These are phyloP conservation scores for Elongisporangium anandrum DNA, from an alignment of 352 stramenopile genomes.

Conservation along the genomic window DNA sequence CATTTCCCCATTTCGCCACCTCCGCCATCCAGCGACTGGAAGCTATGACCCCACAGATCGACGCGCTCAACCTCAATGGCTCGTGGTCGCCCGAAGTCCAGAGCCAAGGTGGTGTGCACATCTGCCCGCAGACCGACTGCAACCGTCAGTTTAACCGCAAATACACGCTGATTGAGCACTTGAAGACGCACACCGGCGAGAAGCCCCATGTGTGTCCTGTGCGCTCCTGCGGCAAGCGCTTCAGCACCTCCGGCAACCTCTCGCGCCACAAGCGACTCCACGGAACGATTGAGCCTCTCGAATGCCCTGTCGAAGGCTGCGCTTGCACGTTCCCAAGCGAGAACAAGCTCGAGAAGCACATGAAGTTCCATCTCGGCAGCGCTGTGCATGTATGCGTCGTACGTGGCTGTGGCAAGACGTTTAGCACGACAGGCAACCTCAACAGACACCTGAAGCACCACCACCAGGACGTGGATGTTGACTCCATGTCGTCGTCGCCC, in stretches of 20 bases:
- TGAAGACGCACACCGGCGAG: constrained; percentile 36
- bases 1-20: neutral
- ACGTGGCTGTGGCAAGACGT: constrained; percentile 43
- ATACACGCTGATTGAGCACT: constrained; percentile 31
- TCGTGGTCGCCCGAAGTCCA: neutral
- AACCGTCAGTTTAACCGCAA: constrained; percentile 16
- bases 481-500: constrained; percentile 10
- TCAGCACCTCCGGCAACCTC: constrained; percentile 38
- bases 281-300: constrained; percentile 17
- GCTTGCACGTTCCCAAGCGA: constrained; percentile 19
- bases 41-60: neutral
- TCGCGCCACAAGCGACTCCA: constrained; percentile 37
- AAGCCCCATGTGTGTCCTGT: constrained; percentile 33
- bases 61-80: neutral
- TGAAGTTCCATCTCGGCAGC: constrained; percentile 35
- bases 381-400: constrained; percentile 34
- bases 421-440: constrained; percentile 60
- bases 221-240: constrained; percentile 29
- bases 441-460: constrained; percentile 47
- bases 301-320: constrained; percentile 21
- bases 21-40: neutral
- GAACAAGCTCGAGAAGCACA: constrained; percentile 31
- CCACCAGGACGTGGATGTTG: constrained; percentile 20
- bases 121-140: constrained; percentile 12
- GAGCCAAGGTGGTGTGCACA: constrained; percentile 8